A percentile compares a stretch with the other conserved stretches of the same genome.
These are phyloP conservation scores for Grosmannia huntii DNA, from an alignment of 2,329 filamentous ascomycete species.

Conservation along the genomic window DNA sequence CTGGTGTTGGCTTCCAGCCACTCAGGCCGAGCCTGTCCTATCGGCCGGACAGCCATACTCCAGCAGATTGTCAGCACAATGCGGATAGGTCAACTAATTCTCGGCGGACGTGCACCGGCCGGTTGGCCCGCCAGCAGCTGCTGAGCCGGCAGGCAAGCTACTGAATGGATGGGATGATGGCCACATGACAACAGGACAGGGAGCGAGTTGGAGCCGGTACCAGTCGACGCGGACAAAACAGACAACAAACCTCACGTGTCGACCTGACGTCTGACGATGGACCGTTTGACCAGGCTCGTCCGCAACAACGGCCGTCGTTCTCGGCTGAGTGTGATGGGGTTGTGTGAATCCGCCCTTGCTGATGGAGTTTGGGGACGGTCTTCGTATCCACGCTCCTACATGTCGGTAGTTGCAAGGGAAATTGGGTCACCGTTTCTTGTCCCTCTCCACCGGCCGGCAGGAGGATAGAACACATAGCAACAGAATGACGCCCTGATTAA, in stretches of 20 bases:
- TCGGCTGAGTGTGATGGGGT: neutral
- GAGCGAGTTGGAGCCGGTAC: too few relatives aligned
- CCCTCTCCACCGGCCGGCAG: neutral
- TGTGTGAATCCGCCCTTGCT: neutral
- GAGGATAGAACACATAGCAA: neutral
- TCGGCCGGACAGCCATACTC: neutral
- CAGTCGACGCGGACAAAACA: neutral
- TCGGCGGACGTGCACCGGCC: neutral
- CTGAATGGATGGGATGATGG: too few relatives aligned
- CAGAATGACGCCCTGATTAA: neutral
- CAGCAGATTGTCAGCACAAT: neutral
- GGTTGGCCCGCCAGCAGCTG: neutral
- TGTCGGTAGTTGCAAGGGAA: neutral
- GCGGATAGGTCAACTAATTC: neutral
- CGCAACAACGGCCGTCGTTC: neutral
- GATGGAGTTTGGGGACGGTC: neutral
- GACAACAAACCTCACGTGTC: too few relatives aligned
- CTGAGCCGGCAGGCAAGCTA: too few relatives aligned
- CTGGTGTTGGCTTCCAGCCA: neutral
- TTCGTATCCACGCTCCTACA: neutral
- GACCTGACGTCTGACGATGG: too few relatives aligned
- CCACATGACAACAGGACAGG: too few relatives aligned
- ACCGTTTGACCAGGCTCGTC: neutral
- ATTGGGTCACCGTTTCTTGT: neutral
- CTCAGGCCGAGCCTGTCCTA: neutral